Base-by-base conservation (phyloP, 2,329 filamentous ascomycete genomes). In the Colletotrichum somersetense region DNA sequence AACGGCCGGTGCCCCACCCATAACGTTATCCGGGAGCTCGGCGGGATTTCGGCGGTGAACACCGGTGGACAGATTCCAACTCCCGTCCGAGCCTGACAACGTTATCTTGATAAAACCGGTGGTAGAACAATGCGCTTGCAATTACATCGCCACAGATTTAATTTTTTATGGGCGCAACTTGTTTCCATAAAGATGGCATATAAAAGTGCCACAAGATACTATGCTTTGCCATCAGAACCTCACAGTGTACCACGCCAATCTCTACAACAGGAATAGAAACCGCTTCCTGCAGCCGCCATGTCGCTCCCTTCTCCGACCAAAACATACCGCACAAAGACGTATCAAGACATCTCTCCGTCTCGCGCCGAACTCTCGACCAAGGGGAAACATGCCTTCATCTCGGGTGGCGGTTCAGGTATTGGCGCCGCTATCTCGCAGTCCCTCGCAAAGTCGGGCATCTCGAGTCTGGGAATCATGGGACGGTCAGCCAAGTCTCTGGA, bases 371-470 rank as follows among this genome's bases (percentile, higher is more conserved):
- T 82, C 3, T 77, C 70, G 0, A 73, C 75, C 1, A 62, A 78
- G 11, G 83, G 80, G 53, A 88, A 87, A 74, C 85, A 82, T 0
- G 85, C 88, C 55, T 71, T 88, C 40, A 85, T 89, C 58, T 89
- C 87, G 1, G 87, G 87, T n/a, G 87, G 86, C 20, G 86, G 86
- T 6, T 84, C 85, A 59, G 85, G 86, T 0, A 83, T 88, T 59
- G 86, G 86, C 0, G 82, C 81, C n/a, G 82, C 80, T 1, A 83
- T 85, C 69, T 80, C 83, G 20, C 78, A 77, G 35, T 78, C 80
- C 53, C 85, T 84, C 78, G 85, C 85, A 8, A 67, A 66, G 6
- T 77, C 77, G 1, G 78, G 83, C 71, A 83, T 85, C 6, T 85
- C 87, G 1, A 85, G 83, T 61, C 81, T 91, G 6, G 84, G 89